Percentiles rank a stretch among this genome's conserved stretches.
Conservation (phyloP, 768 basidiomycete genomes). For the Leccinum aurantiacum region DNA sequence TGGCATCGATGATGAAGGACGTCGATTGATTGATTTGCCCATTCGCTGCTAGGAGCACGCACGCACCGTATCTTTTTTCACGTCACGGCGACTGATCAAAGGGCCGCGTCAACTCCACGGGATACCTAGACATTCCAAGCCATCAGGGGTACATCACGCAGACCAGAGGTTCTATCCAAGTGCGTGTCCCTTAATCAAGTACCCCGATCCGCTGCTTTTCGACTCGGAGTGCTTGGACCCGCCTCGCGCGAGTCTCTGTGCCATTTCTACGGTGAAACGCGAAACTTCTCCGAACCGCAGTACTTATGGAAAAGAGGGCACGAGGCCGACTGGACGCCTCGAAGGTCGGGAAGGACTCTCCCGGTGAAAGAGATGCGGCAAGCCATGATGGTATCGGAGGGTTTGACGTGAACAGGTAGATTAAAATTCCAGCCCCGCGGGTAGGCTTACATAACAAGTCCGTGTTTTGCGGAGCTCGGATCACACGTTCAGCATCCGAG, state of each 20-base stretch:
- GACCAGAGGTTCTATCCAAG: slow-evolving; percentile 12
- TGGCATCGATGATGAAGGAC: neutral
- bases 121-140: slow-evolving; percentile 23
- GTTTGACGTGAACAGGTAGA: slow-evolving; percentile 5
- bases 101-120: slow-evolving; percentile 37
- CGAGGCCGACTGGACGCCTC: slow-evolving; percentile 1
- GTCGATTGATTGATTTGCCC: slow-evolving; percentile 29
- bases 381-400: neutral
- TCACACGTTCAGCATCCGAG: slow-evolving; percentile 25
- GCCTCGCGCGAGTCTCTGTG: neutral
- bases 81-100: slow-evolving; percentile 41
- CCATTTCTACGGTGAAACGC: slow-evolving; percentile 18
- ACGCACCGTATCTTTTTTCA: slow-evolving; percentile 41
- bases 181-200: slow-evolving; percentile 9
- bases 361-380: neutral
- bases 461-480: slow-evolving; percentile 30
- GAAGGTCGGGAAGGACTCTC: slow-evolving; percentile 3
- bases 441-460: slow-evolving; percentile 27
- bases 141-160: slow-evolving; percentile 38
- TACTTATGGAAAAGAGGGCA: slow-evolving; percentile 9
- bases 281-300: slow-evolving; percentile 3
- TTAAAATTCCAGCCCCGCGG: slow-evolving; percentile 1
- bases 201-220: slow-evolving; percentile 13
- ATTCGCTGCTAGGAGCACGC: neutral
- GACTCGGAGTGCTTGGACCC: slow-evolving; percentile 6